These are phyloP conservation scores for Diaporthe humulicola DNA, from an alignment of 2,329 filamentous ascomycete genomes.

Conservation along the genomic window DNA sequence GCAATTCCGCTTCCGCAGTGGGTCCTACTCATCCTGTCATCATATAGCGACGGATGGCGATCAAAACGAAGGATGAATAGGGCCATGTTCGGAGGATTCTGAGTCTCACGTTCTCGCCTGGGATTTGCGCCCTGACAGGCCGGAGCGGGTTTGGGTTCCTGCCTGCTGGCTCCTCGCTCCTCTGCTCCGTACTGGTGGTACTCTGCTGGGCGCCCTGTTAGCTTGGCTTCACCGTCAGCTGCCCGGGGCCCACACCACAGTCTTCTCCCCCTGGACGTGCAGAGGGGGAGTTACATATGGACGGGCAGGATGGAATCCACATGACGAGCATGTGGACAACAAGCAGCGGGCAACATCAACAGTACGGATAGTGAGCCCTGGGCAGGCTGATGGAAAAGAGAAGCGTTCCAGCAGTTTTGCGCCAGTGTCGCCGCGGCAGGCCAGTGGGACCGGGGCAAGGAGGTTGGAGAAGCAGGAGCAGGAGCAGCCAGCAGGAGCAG, in stretches of 20 bases:
- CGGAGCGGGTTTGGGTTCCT: slow-evolving; percentile 23
- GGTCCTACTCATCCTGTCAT: slow-evolving; percentile 23
- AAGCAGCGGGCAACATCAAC: not conserved
- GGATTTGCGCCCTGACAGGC: slow-evolving; percentile 30
- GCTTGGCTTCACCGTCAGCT: slow-evolving; percentile 28
- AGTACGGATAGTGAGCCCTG: too few relatives aligned
- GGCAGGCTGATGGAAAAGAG: not conserved
- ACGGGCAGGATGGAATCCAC: not conserved
- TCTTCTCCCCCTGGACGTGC: slow-evolving; percentile 7
- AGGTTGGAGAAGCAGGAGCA: not conserved
- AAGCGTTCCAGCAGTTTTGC: not conserved
- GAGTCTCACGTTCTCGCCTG: slow-evolving; percentile 28
- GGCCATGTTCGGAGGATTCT: slow-evolving; percentile 25
- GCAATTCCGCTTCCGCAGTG: too few relatives aligned
- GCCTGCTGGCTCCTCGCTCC: slow-evolving; percentile 8
- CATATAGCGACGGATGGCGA: slow-evolving; percentile 6
- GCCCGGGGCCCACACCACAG: slow-evolving; percentile 8
- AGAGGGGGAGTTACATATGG: not conserved
- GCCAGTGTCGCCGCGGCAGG: not conserved
- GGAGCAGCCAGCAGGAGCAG: not conserved
- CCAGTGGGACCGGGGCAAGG: not conserved
- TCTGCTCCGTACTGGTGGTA: not conserved
- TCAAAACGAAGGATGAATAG: slow-evolving; percentile 28
- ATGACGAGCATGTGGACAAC: not conserved
- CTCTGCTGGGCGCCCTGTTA: not conserved